A percentile compares a stretch with the other conserved stretches of the same genome.
Conservation (phyloP, 768 basidiomycete species). For the Coprinopsis marcescibilis region DNA sequence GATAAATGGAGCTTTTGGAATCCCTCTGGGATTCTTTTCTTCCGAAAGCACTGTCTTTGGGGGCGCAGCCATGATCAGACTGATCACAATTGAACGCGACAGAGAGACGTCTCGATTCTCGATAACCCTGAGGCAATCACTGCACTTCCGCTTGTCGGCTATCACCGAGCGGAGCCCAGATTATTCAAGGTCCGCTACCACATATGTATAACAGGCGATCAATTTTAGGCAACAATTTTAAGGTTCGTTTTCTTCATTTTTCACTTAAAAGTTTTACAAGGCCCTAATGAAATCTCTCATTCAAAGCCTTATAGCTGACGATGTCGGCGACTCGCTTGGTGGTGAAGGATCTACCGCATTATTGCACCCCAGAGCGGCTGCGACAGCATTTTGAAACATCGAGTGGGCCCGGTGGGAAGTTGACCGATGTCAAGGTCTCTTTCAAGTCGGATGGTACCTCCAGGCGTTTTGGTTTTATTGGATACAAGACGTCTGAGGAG, state of each 20-base stretch:
- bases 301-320: not conserved
- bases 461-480: conserved; percentile 88
- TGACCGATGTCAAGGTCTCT: conserved; percentile 86
- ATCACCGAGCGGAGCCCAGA: conserved; percentile 20
- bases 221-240: too few relatives aligned
- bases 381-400: conserved; percentile 63
- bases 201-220: too few relatives aligned
- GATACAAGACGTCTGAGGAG: conserved; percentile 77
- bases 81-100: too few relatives aligned
- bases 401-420: conserved; percentile 53
- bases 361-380: conserved; percentile 58
- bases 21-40: conserved; percentile 82
- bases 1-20: conserved; percentile 93
- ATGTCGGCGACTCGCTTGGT: conserved; percentile 73
- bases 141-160: too few relatives aligned
- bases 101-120: too few relatives aligned
- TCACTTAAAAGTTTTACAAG: not conserved
- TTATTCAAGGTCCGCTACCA: too few relatives aligned
- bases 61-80: conserved; percentile 19
- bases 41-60: conserved; percentile 28
- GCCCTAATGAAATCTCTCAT: not conserved
- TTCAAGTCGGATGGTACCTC: conserved; percentile 72
- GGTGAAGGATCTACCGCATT: conserved; percentile 72
- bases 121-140: too few relatives aligned
- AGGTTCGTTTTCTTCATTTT: conserved; percentile 6